These are phyloP conservation scores for Escovopsis weberi DNA, from an alignment of 2,329 filamentous ascomycete species.

Conservation along the genomic window DNA sequence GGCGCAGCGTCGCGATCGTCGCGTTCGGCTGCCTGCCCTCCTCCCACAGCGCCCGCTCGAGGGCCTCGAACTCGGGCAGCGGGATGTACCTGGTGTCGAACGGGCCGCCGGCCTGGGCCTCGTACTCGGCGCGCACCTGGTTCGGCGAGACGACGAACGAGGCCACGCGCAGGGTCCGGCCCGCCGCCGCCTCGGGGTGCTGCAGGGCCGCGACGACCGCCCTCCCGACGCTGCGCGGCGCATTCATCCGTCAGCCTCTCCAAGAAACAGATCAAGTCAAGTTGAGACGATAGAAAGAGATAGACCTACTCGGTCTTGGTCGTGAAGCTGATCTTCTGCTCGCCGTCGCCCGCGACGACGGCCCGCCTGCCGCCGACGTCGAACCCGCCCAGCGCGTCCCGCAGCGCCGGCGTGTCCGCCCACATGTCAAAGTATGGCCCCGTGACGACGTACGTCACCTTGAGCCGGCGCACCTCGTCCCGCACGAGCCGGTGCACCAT, in stretches of 20 bases:
- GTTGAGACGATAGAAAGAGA: too few relatives aligned
- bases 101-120: conserved; percentile 44
- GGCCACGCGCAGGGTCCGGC: conserved; percentile 50
- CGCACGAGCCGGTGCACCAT: conserved; percentile 48
- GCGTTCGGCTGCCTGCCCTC: conserved; percentile 31
- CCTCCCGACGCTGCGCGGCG: conserved; percentile 42
- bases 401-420: neutral
- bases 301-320: conserved; percentile 52
- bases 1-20: conserved; percentile 42
- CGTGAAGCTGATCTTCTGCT: conserved; percentile 50
- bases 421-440: conserved; percentile 54
- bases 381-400: conserved; percentile 34
- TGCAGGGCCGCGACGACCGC: conserved; percentile 47
- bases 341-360: conserved; percentile 45
- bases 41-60: conserved; percentile 47
- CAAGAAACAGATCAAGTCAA: neutral
- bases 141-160: conserved; percentile 54
- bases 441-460: conserved; percentile 54
- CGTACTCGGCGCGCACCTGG: conserved; percentile 50
- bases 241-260: neutral
- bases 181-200: conserved; percentile 37
- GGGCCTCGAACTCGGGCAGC: conserved; percentile 35
- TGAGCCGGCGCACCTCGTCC: conserved; percentile 35
- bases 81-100: conserved; percentile 25
- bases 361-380: conserved; percentile 43